phyloP scores from a whole-genome alignment of 176 grass and related monocot genomes.

The Rhynchospora breviuscula region DNA sequence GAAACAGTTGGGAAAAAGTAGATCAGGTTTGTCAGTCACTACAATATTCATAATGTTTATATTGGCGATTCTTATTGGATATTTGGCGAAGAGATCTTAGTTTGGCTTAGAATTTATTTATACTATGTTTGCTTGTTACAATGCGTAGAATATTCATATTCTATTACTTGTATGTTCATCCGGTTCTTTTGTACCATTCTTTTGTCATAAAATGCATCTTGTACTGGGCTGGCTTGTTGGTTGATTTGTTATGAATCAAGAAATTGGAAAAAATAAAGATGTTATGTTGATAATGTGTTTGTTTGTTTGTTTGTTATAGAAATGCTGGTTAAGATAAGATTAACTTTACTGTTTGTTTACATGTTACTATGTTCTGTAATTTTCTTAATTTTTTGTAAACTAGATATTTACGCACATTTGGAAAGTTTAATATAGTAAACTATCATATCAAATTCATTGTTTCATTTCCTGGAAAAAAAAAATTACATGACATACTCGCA shows the following conservation, averaged over 20 bases:
- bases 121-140: background rate
- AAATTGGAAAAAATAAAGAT: background rate
- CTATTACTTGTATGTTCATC: background rate
- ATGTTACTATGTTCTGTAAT: background rate
- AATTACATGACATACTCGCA: too few relatives aligned
- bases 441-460: too few relatives aligned
- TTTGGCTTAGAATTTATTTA: background rate
- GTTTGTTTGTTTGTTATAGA: background rate
- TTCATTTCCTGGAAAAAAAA: too few relatives aligned
- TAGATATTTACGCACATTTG: background rate
- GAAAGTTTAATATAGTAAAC: too few relatives aligned
- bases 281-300: background rate
- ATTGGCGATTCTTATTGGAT: slow-evolving; percentile 42
- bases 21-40: slow-evolving; percentile 39
- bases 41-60: slow-evolving; percentile 40
- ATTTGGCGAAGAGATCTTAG: slow-evolving; percentile 32
- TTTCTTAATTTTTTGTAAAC: background rate
- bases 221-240: slow-evolving; percentile 8
- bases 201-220: background rate
- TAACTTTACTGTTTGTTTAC: background rate
- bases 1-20: slow-evolving; percentile 38
- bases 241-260: slow-evolving; percentile 11
- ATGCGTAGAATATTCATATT: slow-evolving; percentile 20
- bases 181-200: background rate
- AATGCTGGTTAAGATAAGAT: background rate